Conservation (phyloP, 192 early-diverging fungal species). For the Thamnidium elegans region DNA sequence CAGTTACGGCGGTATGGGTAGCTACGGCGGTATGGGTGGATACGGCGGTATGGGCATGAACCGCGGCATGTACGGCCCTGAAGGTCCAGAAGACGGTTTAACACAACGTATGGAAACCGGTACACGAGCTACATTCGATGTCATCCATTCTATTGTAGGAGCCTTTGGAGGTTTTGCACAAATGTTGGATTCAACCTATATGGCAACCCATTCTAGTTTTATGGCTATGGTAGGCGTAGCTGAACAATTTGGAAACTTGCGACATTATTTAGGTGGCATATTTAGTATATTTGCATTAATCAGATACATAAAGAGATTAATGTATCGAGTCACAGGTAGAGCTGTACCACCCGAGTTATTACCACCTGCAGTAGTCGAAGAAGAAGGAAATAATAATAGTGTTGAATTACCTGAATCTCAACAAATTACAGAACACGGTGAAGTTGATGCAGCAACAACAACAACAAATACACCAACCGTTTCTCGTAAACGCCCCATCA, state of each 20-base stretch:
- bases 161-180: conserved; percentile 97
- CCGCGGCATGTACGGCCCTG: conserved; percentile 12
- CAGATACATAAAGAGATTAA: conserved; percentile 60
- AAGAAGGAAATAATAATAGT: conserved; percentile 47
- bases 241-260: conserved; percentile 92
- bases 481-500: conserved; percentile 61
- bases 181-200: conserved; percentile 97
- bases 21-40: conserved; percentile 45
- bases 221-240: conserved; percentile 98
- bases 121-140: conserved; percentile 87
- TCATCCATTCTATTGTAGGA: conserved; percentile 90
- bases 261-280: conserved; percentile 80
- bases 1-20: conserved; percentile 34
- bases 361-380: background rate
- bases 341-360: conserved; percentile 59
- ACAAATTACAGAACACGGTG: conserved; percentile 52
- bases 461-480: conserved; percentile 30
- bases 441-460: conserved; percentile 22
- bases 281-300: conserved; percentile 77
- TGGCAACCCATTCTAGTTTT: conserved; percentile 92
- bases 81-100: conserved; percentile 58
- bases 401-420: background rate
- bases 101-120: conserved; percentile 85
- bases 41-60: conserved; percentile 46
- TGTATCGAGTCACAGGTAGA: conserved; percentile 64